Conservation (phyloP, 2,329 filamentous ascomycete genomes). For the Fusarium sp. region DNA sequence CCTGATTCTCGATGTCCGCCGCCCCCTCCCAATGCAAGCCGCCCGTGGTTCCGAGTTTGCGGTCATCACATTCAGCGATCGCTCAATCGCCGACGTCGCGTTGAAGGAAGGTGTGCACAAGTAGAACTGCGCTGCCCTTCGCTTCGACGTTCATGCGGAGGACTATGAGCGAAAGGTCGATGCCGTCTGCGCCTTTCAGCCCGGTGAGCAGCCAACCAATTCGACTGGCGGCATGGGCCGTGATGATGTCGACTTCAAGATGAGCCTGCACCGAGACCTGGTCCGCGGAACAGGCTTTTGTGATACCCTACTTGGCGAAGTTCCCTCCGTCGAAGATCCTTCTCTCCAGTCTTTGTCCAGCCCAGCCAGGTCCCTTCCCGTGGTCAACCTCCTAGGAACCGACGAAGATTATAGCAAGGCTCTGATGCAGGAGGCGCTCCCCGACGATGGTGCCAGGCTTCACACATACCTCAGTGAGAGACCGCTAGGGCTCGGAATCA, state of each 20-base stretch:
- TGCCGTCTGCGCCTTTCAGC: neutral
- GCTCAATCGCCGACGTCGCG: neutral
- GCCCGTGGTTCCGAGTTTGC: neutral
- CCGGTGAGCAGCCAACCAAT: neutral
- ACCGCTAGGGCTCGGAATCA: constrained; percentile 17
- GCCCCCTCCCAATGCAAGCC: neutral
- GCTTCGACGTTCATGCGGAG: neutral
- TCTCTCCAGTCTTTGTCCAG: neutral
- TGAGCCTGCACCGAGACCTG: constrained; percentile 22
- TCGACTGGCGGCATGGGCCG: neutral
- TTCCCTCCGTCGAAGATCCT: too few species aligned
- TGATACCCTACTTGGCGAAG: neutral
- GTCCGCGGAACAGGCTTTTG: constrained; percentile 23
- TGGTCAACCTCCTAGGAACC: constrained; percentile 13
- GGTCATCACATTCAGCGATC: neutral
- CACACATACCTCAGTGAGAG: constrained; percentile 14
- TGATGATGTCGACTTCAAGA: neutral
- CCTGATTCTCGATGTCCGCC: too few species aligned
- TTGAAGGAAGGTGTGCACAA: neutral
- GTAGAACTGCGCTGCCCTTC: neutral
- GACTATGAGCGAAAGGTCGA: neutral
- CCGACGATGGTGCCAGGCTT: constrained; percentile 12
- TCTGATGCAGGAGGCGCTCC: constrained; percentile 16
- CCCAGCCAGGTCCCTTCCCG: neutral
- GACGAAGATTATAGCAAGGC: neutral